These are phyloP conservation scores for Phytophthora melonis DNA, from an alignment of 352 stramenopile genomes.

Conservation along the genomic window DNA sequence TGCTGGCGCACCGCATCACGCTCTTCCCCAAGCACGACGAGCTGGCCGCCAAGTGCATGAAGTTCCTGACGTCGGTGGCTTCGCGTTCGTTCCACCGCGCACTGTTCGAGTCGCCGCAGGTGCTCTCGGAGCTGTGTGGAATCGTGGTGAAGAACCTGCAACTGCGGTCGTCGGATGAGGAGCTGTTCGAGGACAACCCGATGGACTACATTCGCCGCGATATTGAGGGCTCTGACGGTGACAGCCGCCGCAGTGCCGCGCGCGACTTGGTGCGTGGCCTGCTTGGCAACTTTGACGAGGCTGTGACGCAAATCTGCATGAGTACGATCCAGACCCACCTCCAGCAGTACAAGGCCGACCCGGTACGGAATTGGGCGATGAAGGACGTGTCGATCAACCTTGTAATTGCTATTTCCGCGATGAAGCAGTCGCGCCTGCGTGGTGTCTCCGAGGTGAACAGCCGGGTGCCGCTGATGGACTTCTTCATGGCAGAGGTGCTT, in stretches of 20 bases:
- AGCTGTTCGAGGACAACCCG: slow-evolving; percentile 99
- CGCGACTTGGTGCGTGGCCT: slow-evolving; percentile 96
- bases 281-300: slow-evolving; percentile 94
- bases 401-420: slow-evolving; percentile 95
- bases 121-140: slow-evolving; percentile 93
- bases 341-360: slow-evolving; percentile 90
- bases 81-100: slow-evolving; percentile 94
- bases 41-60: slow-evolving; percentile 96
- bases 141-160: slow-evolving; percentile 99
- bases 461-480: slow-evolving; percentile 96
- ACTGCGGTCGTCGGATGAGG: slow-evolving; percentile 96
- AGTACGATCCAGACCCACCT: slow-evolving; percentile 93
- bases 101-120: slow-evolving; percentile 86
- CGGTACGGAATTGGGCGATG: slow-evolving; percentile 91
- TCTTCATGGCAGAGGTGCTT: slow-evolving; percentile 95
- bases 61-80: slow-evolving; percentile 97
- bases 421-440: slow-evolving; percentile 92
- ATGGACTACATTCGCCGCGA: slow-evolving; percentile 98
- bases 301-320: slow-evolving; percentile 95
- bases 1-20: slow-evolving; percentile 78
- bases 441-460: slow-evolving; percentile 97
- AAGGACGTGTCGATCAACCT: slow-evolving; percentile 98
- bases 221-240: slow-evolving; percentile 97
- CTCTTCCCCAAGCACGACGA: slow-evolving; percentile 94
- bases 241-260: slow-evolving; percentile 95